phyloP scores from a whole-genome alignment of 2,329 filamentous ascomycete genomes.

The Neopestalotiopsis clavispora region DNA sequence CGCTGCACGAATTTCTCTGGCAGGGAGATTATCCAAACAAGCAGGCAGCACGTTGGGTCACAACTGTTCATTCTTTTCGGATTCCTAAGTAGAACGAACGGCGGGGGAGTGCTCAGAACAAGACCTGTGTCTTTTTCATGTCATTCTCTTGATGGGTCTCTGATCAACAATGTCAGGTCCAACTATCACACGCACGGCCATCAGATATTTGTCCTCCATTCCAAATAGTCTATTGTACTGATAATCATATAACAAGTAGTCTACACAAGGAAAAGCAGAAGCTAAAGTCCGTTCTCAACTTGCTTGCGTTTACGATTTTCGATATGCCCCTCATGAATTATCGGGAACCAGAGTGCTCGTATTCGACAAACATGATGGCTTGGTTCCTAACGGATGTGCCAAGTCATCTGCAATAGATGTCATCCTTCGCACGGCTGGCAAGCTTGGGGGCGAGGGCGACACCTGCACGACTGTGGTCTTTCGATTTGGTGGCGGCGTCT shows the following conservation, averaged over 20 bases:
- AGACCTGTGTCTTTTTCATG: background rate
- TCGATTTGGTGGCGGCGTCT: conserved; percentile 28
- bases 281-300: background rate
- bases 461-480: conserved; percentile 34
- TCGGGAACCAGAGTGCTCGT: background rate
- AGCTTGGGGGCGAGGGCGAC: conserved; percentile 20
- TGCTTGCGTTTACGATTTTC: background rate
- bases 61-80: no score
- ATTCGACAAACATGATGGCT: conserved; percentile 15
- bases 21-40: no score
- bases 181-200: background rate
- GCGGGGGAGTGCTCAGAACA: background rate
- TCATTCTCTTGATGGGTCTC: background rate
- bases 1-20: no score
- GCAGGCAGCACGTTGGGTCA: no score
- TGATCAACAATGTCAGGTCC: background rate
- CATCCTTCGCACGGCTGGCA: conserved; percentile 1
- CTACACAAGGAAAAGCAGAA: background rate
- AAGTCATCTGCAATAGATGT: conserved; percentile 13
- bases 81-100: no score
- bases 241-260: background rate
- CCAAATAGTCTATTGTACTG: background rate
- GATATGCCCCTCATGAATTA: background rate
- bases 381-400: conserved; percentile 3
- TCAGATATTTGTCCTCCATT: background rate